Base-by-base conservation (phyloP, 345 rosid species). In the Populus nigra region DNA sequence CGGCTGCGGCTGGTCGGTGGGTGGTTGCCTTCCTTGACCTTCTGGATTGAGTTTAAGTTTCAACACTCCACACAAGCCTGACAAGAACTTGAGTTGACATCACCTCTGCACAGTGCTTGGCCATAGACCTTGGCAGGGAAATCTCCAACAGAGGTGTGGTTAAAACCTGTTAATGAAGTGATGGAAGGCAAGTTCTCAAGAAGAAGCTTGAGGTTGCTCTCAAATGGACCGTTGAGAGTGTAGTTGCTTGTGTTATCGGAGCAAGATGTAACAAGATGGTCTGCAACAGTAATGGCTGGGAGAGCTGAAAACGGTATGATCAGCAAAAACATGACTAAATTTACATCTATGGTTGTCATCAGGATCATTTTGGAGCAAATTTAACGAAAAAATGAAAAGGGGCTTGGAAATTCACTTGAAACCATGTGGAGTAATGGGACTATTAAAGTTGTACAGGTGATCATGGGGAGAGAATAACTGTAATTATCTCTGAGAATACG, bases 71-170 rank as follows among this genome's bases (percentile, higher is more conserved):
- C 61, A 43, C 89, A 87, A 59, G 16, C 23, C 76, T 36, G 79
- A 36, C 88, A 87, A 8, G 25, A 45, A 8, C 67, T 17, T 22
- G 68, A 35, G 76, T 47, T 68, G 45, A 68, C 72, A 36, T 83
- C 88, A 2, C 86, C 88, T 39, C 83, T 72, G 62, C 88, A 85
- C 18, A 83, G 69, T 9, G 84, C 86, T 68, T 79, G 83, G 15
- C 86, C 86, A 27, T 83, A 55, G 61, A 83, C 81, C 71, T 7
- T 66, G 35, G 76, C 5, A 6, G 6, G 66, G 25, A 6, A 7
- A 33, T 83, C 74, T 36, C 84, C 88, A 38, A 49, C 5, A 0
- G 69, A 76, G 17, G 39, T 70, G 41, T 67, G 41, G 53, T 73
- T 65, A 83, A 85, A 85, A 41, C 83, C 84, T 23, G 73, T 36